Evolutionary conservation across 306 rosid species (phyloP).

Genomic region (Bauhinia variegata): DNA sequence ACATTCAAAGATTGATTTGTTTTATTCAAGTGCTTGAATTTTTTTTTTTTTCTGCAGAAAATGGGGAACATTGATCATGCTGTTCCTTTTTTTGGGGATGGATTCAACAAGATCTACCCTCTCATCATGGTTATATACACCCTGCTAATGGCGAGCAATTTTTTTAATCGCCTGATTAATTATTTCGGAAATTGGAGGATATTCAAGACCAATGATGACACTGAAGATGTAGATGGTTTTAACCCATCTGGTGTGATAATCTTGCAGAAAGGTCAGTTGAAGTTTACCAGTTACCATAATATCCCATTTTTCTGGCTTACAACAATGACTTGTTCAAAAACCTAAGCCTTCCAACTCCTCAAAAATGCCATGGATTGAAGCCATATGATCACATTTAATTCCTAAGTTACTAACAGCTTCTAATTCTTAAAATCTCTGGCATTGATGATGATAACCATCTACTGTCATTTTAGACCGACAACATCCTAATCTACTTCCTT

Average conservation of each 20-base stretch:
- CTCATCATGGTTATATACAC: slow-evolving; percentile 94
- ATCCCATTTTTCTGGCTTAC: not conserved
- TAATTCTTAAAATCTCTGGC: not conserved
- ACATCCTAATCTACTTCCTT: slow-evolving; percentile 8
- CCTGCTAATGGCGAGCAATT: slow-evolving; percentile 69
- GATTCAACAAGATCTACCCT: slow-evolving; percentile 89
- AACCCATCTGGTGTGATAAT: slow-evolving; percentile 89
- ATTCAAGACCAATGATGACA: slow-evolving; percentile 64
- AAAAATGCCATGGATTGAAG: not conserved
- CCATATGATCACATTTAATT: not conserved
- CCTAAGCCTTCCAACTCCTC: not conserved
- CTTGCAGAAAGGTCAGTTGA: slow-evolving; percentile 70
- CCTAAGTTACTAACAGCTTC: not conserved
- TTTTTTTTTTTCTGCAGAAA: slow-evolving; percentile 66
- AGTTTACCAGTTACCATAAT: slow-evolving; percentile 5
- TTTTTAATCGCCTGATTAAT: slow-evolving; percentile 65
- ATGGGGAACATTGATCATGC: slow-evolving; percentile 94
- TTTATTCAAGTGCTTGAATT: slow-evolving; percentile 2
- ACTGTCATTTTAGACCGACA: slow-evolving; percentile 1
- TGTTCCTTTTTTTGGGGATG: slow-evolving; percentile 87
- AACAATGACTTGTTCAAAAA: not conserved
- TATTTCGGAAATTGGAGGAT: slow-evolving; percentile 82
- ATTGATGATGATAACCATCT: not conserved
- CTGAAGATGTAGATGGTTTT: slow-evolving; percentile 84
- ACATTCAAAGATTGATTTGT: slow-evolving; percentile 6